These are phyloP conservation scores for Boletus vinaceobasis DNA, from an alignment of 768 basidiomycete species.

Conservation along the genomic window DNA sequence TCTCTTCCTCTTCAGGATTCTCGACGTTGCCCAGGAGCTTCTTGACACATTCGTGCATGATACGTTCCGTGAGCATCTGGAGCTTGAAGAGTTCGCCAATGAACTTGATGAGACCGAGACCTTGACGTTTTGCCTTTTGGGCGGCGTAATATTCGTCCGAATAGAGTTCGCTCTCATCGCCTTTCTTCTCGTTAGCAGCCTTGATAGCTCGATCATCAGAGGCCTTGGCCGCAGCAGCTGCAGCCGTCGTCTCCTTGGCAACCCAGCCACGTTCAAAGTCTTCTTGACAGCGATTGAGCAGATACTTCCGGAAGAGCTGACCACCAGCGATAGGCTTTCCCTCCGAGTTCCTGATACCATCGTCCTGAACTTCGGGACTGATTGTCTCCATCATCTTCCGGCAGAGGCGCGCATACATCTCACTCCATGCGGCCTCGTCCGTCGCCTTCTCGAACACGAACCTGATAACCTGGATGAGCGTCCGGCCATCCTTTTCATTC, in stretches of 20 bases:
- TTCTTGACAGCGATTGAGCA: conserved; percentile 94
- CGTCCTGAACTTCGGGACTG: conserved; percentile 83
- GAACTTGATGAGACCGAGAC: conserved; percentile 95
- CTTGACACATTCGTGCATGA: conserved; percentile 99
- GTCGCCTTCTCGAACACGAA: conserved; percentile 98
- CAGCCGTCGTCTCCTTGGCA: conserved; percentile 80
- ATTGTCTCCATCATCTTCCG: conserved; percentile 95
- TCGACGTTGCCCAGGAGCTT: conserved; percentile 91
- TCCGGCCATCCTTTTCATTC: conserved; percentile 89
- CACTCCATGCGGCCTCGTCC: conserved; percentile 92
- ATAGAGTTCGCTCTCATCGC: conserved; percentile 69
- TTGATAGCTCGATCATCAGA: conserved; percentile 80
- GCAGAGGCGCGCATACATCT: conserved; percentile 96
- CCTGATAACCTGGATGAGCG: conserved; percentile 92
- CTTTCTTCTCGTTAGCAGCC: conserved; percentile 59
- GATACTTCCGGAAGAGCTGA: conserved; percentile 93
- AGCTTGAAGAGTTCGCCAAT: conserved; percentile 98
- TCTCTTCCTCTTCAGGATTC: conserved; percentile 96
- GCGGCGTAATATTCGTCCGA: conserved; percentile 96
- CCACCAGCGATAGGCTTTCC: conserved; percentile 92
- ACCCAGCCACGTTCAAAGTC: conserved; percentile 98
- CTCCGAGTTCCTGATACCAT: conserved; percentile 74
- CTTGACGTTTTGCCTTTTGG: conserved; percentile 95
- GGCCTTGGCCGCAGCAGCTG: conserved; percentile 81
- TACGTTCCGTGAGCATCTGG: conserved; percentile 96